Evolutionary conservation across 768 basidiomycete species (phyloP).

Genomic region (Pleurotus djamor): DNA sequence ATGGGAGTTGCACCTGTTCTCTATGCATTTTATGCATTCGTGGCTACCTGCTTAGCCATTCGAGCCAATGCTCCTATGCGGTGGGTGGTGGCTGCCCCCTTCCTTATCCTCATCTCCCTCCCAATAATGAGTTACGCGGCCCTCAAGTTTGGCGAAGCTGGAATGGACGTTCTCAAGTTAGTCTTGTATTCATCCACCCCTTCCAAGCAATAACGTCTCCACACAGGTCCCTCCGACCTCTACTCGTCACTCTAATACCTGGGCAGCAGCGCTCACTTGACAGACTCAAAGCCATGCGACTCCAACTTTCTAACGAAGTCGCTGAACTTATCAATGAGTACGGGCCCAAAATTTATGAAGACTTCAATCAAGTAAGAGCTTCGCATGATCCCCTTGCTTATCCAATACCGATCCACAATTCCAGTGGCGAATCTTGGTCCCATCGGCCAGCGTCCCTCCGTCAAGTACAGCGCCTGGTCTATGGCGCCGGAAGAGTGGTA

Average conservation of each 20-base stretch:
- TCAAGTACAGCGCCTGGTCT: constrained; percentile 72
- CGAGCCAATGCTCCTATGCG: constrained; percentile 60
- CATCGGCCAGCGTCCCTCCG: constrained; percentile 83
- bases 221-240: constrained; percentile 81
- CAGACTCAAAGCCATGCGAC: constrained; percentile 70
- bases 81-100: constrained; percentile 74
- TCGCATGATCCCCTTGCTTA: constrained; percentile 1
- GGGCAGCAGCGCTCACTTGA: constrained; percentile 84
- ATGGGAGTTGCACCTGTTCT: constrained; percentile 87
- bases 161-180: constrained; percentile 95
- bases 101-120: constrained; percentile 68
- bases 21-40: constrained; percentile 78
- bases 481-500: constrained; percentile 78
- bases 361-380: constrained; percentile 72
- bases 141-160: constrained; percentile 96
- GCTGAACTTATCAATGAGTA: constrained; percentile 84
- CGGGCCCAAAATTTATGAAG: constrained; percentile 82
- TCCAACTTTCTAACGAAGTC: constrained; percentile 79
- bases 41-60: constrained; percentile 73
- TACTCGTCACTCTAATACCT: constrained; percentile 84
- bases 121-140: constrained; percentile 93
- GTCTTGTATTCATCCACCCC: constrained; percentile 19
- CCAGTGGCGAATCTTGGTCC: constrained; percentile 78
- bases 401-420: constrained; percentile 8
- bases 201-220: constrained; percentile 5